These are phyloP conservation scores for Trebouxia sp. DNA, from an alignment of 139 green algal species.

Conservation along the genomic window DNA sequence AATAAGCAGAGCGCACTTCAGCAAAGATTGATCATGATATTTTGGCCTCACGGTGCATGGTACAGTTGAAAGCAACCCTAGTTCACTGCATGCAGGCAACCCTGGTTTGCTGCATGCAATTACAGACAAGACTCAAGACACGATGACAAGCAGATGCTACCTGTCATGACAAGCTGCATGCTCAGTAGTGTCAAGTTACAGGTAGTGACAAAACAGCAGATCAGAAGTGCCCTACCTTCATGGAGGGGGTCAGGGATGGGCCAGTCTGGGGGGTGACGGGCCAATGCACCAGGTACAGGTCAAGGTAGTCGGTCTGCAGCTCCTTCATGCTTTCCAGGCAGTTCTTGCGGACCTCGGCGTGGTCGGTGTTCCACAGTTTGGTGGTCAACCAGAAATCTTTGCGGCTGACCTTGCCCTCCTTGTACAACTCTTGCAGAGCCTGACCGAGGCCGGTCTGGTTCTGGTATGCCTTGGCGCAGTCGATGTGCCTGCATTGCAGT, in stretches of 20 bases:
- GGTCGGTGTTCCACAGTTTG: constrained; percentile 32
- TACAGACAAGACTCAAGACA: too few relatives aligned
- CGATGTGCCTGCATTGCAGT: constrained; percentile 35
- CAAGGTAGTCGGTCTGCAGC: constrained; percentile 83
- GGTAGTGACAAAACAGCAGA: not conserved
- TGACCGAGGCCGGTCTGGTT: constrained; percentile 35
- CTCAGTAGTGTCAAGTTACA: too few relatives aligned
- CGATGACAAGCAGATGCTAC: too few relatives aligned
- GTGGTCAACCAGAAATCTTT: constrained; percentile 54
- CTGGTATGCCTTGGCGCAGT: constrained; percentile 38
- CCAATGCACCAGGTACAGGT: constrained; percentile 83
- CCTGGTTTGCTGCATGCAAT: too few relatives aligned
- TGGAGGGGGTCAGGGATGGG: constrained; percentile 53
- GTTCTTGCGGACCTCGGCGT: constrained; percentile 36
- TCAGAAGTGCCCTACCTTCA: constrained; percentile 33
- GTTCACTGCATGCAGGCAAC: too few relatives aligned
- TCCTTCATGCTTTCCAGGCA: constrained; percentile 62
- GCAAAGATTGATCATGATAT: too few relatives aligned
- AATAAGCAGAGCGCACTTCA: too few relatives aligned
- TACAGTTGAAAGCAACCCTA: too few relatives aligned
- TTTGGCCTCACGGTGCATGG: too few relatives aligned
- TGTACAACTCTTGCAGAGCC: constrained; percentile 36
- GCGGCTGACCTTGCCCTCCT: constrained; percentile 38
- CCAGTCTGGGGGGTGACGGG: constrained; percentile 56
- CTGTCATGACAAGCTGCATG: too few relatives aligned